Evolutionary conservation across 225 moss, liverwort and hornwort species (phyloP).

Genomic region (Marchantia polymorpha): DNA sequence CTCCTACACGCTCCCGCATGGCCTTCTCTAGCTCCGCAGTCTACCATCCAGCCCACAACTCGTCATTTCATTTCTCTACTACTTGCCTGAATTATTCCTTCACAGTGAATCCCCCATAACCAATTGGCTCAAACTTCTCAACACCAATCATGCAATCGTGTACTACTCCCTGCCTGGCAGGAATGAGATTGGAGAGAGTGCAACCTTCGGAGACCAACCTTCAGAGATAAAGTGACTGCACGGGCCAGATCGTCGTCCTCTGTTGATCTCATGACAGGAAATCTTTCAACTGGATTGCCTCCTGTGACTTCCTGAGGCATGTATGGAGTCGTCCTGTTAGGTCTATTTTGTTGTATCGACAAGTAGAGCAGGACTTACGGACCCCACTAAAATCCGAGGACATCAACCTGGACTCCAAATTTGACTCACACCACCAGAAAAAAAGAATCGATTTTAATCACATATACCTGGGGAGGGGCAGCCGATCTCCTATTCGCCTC

Average conservation of each 20-base stretch:
- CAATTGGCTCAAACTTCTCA: background rate
- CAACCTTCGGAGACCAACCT: conserved; percentile 34
- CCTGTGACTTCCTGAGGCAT: conserved; percentile 35
- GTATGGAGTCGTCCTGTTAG: conserved; percentile 10
- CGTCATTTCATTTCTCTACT: background rate
- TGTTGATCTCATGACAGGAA: conserved; percentile 25
- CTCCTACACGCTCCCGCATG: conserved; percentile 48
- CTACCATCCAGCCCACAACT: conserved; percentile 30
- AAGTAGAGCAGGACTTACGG: too few relatives aligned
- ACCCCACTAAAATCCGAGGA: too few relatives aligned
- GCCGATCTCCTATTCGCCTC: conserved; percentile 37
- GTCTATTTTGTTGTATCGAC: background rate
- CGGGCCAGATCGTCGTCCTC: conserved; percentile 66
- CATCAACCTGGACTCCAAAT: too few relatives aligned
- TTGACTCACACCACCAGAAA: background rate
- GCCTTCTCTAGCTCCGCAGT: conserved; percentile 64
- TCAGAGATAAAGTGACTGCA: conserved; percentile 56
- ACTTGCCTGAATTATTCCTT: too few relatives aligned
- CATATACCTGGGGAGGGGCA: conserved; percentile 34
- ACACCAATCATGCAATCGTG: conserved; percentile 1
- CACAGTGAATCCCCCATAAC: background rate
- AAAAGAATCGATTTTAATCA: background rate
- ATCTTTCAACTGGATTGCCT: conserved; percentile 21
- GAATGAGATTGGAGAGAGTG: background rate
- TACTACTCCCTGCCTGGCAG: background rate